Base-by-base conservation (phyloP, 2,329 filamentous ascomycete species). In the Cyphellophora attinorum region DNA sequence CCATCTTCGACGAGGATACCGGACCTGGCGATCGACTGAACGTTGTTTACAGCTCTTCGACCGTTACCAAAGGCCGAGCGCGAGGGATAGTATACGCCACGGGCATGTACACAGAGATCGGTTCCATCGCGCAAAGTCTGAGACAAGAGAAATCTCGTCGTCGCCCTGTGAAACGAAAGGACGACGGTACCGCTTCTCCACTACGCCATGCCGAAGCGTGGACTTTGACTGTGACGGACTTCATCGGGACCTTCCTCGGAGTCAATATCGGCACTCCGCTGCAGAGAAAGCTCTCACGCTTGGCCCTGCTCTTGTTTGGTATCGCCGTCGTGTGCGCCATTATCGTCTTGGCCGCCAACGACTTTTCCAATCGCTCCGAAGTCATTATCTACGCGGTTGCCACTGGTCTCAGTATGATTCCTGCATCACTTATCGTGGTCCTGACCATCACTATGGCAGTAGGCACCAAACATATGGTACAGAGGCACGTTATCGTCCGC, bases 211-310 rank as follows among this genome's bases (percentile, higher is more conserved):
- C 64, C 11, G 58, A 70, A 48, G 65, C 67, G 3, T 68, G 63
- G 56, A 54, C 61, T 13, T 53, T 70, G 37, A 79, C 74, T 3
- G 54, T 67, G 27, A 67, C 63, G 10, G 74, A 79, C 51, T 70
- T 69, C 5, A 56, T 79, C 38, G 75, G 74, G 4, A 64, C 68
- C 23, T 80, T 84, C 50, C 62, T 83, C 6, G 79, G 79, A 33
- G 68, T 82, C 39, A 79, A 73, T 35, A 70, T 79, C 10, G 79
- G 80, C 30, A 83, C 79, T 8, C 80, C 79, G 3, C 64, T 84
- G 12, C 77, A 82, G 54, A 69, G 71, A 46, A 81, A 79, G 50
- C 63, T 84, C 11, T 79, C 77, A 31, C 73, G 74, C 52, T 67
- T 84, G 32, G 79, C 79, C 14, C 64, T 82, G 12, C 54, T 79